Evolutionary conservation across 257 asterid species (phyloP).

Genomic region (Knoxia roxburghii): DNA sequence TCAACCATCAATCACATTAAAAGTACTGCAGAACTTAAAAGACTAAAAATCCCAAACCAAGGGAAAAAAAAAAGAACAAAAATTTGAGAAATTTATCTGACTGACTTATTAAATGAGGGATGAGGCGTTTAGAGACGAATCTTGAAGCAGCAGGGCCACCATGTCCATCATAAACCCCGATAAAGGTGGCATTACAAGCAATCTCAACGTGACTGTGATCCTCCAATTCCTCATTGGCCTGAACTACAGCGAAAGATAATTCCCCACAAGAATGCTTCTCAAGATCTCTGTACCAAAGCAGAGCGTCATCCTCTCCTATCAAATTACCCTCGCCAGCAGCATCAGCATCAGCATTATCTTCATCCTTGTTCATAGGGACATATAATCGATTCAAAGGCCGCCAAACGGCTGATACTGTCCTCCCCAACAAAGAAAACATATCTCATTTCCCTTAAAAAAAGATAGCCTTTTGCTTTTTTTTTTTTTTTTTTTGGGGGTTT

Average conservation of each 20-base stretch:
- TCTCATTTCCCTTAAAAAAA: constrained; percentile 46
- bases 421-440: constrained; percentile 73
- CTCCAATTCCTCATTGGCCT: constrained; percentile 62
- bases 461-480: constrained; percentile 5
- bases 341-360: constrained; percentile 27
- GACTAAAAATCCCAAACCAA: neutral
- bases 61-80: constrained; percentile 3
- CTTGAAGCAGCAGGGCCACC: constrained; percentile 71
- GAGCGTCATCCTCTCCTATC: constrained; percentile 44
- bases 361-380: constrained; percentile 72
- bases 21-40: neutral
- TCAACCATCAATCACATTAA: neutral
- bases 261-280: constrained; percentile 73
- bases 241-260: constrained; percentile 67
- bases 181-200: constrained; percentile 52
- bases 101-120: constrained; percentile 54
- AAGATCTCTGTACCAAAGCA: constrained; percentile 74
- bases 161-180: constrained; percentile 87
- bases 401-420: constrained; percentile 47
- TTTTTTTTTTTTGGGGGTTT: constrained; percentile 3
- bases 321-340: constrained; percentile 4
- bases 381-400: constrained; percentile 61
- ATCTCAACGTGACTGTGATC: constrained; percentile 81
- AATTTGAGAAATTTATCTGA: no score
- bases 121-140: constrained; percentile 54